Percentiles rank a stretch among this genome's conserved stretches.
These are phyloP conservation scores for Coemansia sp. DNA, from an alignment of 192 early-diverging fungal species.

Conservation along the genomic window DNA sequence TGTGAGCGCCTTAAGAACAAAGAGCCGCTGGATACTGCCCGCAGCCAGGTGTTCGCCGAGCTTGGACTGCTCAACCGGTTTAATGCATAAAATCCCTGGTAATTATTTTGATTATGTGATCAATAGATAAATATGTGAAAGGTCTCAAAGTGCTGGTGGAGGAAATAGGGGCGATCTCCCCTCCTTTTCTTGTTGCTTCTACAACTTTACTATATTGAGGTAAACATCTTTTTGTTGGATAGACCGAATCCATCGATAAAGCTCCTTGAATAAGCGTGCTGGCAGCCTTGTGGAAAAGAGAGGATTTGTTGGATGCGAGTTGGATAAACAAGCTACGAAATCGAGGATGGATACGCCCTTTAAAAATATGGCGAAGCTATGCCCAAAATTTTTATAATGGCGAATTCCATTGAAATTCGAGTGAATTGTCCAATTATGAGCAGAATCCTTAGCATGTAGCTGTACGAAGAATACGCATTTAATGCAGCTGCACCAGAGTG, in stretches of 20 bases:
- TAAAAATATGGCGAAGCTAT: conserved; percentile 2
- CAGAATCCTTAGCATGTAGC: too few relatives aligned
- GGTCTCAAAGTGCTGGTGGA: too few relatives aligned
- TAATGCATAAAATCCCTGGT: background rate
- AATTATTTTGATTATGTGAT: background rate
- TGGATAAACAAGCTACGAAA: background rate
- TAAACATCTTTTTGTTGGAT: background rate
- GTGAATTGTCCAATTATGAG: too few relatives aligned
- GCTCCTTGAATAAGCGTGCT: too few relatives aligned
- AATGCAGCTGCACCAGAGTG: too few relatives aligned
- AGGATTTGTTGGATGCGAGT: background rate
- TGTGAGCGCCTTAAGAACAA: conserved; percentile 43
- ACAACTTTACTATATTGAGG: conserved; percentile 2
- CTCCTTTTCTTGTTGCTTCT: too few relatives aligned
- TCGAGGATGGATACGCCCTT: conserved; percentile 1
- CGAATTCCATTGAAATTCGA: too few relatives aligned
- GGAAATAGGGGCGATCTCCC: too few relatives aligned
- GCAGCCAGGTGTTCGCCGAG: conserved; percentile 30
- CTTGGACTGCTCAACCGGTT: conserved; percentile 39
- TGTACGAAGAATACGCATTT: too few relatives aligned
- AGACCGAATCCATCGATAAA: conserved; percentile 2
- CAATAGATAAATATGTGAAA: background rate
- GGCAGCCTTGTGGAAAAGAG: too few relatives aligned
- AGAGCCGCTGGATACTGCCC: conserved; percentile 28
- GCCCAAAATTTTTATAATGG: background rate